Evolutionary conservation across 2,329 filamentous ascomycete genomes (phyloP).

Genomic region (Aspergillus quadrilineatus): DNA sequence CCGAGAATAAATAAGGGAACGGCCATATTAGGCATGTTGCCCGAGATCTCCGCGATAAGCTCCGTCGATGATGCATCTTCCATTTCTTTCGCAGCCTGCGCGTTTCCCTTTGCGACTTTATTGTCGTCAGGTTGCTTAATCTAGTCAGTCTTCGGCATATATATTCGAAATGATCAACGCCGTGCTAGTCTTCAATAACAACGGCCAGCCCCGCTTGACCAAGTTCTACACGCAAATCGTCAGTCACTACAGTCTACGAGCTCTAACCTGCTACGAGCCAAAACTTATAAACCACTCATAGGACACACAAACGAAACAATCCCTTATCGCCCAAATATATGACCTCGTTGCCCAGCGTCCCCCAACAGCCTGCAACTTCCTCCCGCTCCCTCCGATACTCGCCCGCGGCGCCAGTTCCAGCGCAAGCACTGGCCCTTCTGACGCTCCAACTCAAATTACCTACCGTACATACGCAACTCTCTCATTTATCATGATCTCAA

Average conservation of each 20-base stretch:
- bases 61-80: background rate
- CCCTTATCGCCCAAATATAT: constrained; percentile 96
- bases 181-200: constrained; percentile 97
- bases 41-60: constrained; percentile 23
- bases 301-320: constrained; percentile 97
- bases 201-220: constrained; percentile 90
- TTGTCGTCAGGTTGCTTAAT: background rate
- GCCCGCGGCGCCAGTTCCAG: constrained; percentile 51
- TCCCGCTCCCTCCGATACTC: constrained; percentile 71
- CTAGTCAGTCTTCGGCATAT: background rate
- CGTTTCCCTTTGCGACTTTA: background rate
- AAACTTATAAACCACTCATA: constrained; percentile 41
- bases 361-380: constrained; percentile 92
- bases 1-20: constrained; percentile 8
- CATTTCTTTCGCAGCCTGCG: background rate
- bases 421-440: constrained; percentile 63
- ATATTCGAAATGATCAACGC: constrained; percentile 82
- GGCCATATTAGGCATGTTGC: constrained; percentile 4
- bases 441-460: constrained; percentile 90
- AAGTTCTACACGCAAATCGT: constrained; percentile 99
- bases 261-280: background rate
- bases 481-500: constrained; percentile 97
- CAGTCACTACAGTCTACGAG: constrained; percentile 24
- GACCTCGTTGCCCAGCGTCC: constrained; percentile 89
- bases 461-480: constrained; percentile 98